These are phyloP conservation scores for Xylaria curta DNA, from an alignment of 495 filamentous ascomycete species.

Conservation along the genomic window DNA sequence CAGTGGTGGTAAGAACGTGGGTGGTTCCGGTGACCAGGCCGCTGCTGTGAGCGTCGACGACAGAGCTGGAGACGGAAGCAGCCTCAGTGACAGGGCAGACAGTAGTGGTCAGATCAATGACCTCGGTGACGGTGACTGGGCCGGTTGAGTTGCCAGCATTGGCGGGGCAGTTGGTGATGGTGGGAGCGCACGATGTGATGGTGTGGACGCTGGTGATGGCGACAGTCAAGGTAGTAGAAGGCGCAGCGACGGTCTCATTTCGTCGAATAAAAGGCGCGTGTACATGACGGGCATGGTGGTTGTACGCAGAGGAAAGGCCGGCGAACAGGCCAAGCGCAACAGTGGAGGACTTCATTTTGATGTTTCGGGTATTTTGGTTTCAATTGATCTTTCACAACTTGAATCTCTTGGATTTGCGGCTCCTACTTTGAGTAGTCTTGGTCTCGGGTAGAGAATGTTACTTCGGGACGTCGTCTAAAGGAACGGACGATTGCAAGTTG, in stretches of 20 bases:
- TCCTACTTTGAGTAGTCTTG: conserved; percentile 39
- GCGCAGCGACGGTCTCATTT: conserved; percentile 41
- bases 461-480: conserved; percentile 39
- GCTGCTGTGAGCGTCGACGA: conserved; percentile 43
- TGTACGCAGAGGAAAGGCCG: conserved; percentile 49
- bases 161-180: conserved; percentile 69
- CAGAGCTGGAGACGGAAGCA: conserved; percentile 48
- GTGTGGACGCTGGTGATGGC: conserved; percentile 65
- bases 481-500: conserved; percentile 43
- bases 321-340: conserved; percentile 54
- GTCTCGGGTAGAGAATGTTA: conserved; percentile 37
- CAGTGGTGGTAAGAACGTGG: conserved; percentile 33
- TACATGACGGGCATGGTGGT: conserved; percentile 49
- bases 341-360: conserved; percentile 55
- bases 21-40: conserved; percentile 46
- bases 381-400: conserved; percentile 27
- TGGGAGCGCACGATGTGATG: conserved; percentile 67
- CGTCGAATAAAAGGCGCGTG: conserved; percentile 46
- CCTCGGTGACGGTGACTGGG: conserved; percentile 51
- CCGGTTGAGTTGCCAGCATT: conserved; percentile 46
- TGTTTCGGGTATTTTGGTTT: conserved; percentile 24
- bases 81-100: conserved; percentile 54
- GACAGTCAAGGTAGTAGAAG: conserved; percentile 54
- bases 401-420: conserved; percentile 26
- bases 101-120: conserved; percentile 50